Conservation (phyloP, 352 stramenopile genomes). For the Pythium coloratum region DNA sequence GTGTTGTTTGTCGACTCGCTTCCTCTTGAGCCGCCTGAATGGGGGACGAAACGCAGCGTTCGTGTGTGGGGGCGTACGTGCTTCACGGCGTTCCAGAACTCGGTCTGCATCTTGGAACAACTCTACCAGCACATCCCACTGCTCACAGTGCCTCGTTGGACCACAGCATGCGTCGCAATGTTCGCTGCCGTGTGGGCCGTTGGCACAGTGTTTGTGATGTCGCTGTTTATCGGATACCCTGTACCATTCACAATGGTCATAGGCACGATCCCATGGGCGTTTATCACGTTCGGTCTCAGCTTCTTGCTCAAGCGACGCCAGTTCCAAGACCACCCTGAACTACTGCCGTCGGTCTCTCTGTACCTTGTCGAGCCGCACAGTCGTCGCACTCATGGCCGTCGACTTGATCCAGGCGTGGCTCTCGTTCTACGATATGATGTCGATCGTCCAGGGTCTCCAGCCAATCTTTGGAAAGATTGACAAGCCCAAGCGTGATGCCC, state of each 20-base stretch:
- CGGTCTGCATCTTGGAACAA: conserved; percentile 12
- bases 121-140: conserved; percentile 15
- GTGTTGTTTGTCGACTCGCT: conserved; percentile 12
- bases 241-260: neutral
- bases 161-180: neutral
- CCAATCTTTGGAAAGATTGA: neutral
- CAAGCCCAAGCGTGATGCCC: neutral
- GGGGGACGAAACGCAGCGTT: neutral
- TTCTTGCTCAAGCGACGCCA: neutral
- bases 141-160: conserved; percentile 6
- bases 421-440: conserved; percentile 5
- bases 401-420: conserved; percentile 16
- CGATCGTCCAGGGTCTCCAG: neutral
- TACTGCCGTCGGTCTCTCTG: neutral
- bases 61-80: conserved; percentile 8
- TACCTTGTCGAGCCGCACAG: conserved; percentile 5
- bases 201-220: neutral
- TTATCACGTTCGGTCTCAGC: conserved; percentile 3
- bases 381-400: conserved; percentile 13
- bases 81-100: conserved; percentile 9
- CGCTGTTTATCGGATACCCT: neutral
- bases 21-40: conserved; percentile 3
- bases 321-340: neutral
- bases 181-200: conserved; percentile 1
- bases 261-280: neutral